Conservation (phyloP, 2,329 filamentous ascomycete genomes). For the Aspergillus sp. region DNA sequence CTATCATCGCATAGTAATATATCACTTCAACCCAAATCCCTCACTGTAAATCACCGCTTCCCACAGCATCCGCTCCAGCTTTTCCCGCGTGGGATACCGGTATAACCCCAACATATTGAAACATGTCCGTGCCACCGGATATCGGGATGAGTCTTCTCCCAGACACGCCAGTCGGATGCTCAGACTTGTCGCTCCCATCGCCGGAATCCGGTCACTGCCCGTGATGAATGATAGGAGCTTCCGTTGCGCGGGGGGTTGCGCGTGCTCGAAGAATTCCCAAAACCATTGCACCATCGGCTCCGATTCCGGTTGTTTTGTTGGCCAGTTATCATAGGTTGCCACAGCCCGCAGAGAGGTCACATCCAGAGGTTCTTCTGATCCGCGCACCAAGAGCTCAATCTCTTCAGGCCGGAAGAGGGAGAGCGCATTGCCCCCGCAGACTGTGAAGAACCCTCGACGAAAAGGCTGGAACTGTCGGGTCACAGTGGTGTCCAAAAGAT, state of each 20-base stretch:
- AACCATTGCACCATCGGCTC: conserved; percentile 76
- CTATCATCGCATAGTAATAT: background rate
- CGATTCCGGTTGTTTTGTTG: conserved; percentile 43
- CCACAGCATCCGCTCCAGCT: conserved; percentile 69
- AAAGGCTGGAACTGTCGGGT: conserved; percentile 85
- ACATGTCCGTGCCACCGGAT: conserved; percentile 81
- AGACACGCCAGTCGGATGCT: conserved; percentile 69
- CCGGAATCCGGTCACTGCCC: conserved; percentile 82
- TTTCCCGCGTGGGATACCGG: conserved; percentile 60
- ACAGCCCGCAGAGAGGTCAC: conserved; percentile 68
- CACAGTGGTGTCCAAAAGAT: conserved; percentile 71
- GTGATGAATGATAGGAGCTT: conserved; percentile 81
- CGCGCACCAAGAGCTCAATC: conserved; percentile 79
- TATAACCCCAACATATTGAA: conserved; percentile 80
- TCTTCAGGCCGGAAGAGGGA: conserved; percentile 85
- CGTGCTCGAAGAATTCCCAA: conserved; percentile 70
- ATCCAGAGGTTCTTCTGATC: conserved; percentile 77
- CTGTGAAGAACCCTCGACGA: conserved; percentile 87
- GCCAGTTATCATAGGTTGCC: conserved; percentile 78
- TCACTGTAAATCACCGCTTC: conserved; percentile 82
- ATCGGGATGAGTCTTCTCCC: conserved; percentile 66
- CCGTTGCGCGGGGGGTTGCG: conserved; percentile 62
- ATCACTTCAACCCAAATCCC: conserved; percentile 73
- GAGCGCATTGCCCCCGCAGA: conserved; percentile 81
- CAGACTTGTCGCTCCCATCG: conserved; percentile 74